phyloP scores from a whole-genome alignment of 345 rosid species.

The Camelina laxa region DNA sequence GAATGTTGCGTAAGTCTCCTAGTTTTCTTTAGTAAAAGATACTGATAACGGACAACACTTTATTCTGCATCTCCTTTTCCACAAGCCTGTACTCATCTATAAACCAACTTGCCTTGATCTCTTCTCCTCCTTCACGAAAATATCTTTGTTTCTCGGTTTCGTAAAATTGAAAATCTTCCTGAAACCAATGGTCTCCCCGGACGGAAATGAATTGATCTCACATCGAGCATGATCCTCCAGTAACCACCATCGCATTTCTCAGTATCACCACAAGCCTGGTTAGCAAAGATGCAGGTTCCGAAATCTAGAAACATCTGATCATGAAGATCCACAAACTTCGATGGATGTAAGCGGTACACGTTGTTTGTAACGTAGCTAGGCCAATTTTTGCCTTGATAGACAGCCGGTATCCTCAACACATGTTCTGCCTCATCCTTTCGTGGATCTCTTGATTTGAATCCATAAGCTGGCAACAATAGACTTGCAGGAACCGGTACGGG shows the following conservation, averaged over 20 bases:
- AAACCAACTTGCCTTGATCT: background rate
- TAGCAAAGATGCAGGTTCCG: background rate
- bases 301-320: background rate
- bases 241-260: background rate
- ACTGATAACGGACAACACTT: slow-evolving; percentile 1
- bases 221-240: background rate
- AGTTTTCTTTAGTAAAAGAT: background rate
- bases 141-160: background rate
- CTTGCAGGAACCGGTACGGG: background rate
- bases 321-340: background rate
- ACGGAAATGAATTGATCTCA: background rate
- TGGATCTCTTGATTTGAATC: background rate
- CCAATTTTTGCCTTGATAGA: background rate
- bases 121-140: background rate
- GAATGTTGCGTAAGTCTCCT: background rate
- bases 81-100: background rate
- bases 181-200: slow-evolving; percentile 9
- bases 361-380: background rate
- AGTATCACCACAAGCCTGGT: background rate
- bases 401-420: background rate
- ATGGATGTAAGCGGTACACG: background rate
- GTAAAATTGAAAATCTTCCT: slow-evolving; percentile 17
- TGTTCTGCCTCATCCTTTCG: background rate
- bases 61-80: background rate
- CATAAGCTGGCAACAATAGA: background rate